A percentile compares a stretch with the other conserved stretches of the same genome.
Evolutionary conservation across 2,329 filamentous ascomycete species (phyloP).

Genomic region (Neofusicoccum sp.): DNA sequence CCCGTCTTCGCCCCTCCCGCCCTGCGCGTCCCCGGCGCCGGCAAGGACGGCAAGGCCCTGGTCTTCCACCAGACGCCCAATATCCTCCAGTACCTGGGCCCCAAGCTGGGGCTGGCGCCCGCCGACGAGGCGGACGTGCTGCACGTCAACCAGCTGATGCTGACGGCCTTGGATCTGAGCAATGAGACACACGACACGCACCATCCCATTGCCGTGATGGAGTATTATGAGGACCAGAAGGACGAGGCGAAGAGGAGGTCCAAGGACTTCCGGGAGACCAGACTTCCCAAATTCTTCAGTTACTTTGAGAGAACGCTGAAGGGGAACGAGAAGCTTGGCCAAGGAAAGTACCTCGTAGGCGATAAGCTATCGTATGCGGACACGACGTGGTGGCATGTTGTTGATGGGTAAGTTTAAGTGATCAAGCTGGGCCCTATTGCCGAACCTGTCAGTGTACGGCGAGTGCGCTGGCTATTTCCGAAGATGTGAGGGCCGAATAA

Average conservation of each 20-base stretch:
- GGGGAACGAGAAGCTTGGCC: constrained; percentile 55
- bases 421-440: too few relatives aligned
- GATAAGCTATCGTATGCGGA: constrained; percentile 68
- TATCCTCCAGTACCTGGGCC: constrained; percentile 69
- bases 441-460: too few relatives aligned
- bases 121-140: constrained; percentile 50
- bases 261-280: constrained; percentile 56
- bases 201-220: constrained; percentile 61
- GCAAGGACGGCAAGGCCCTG: constrained; percentile 54
- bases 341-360: constrained; percentile 65
- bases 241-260: constrained; percentile 60
- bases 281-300: constrained; percentile 69
- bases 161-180: constrained; percentile 71
- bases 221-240: constrained; percentile 76
- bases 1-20: constrained; percentile 67
- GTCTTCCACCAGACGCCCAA: constrained; percentile 68
- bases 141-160: constrained; percentile 60
- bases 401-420: constrained; percentile 41
- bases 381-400: constrained; percentile 68
- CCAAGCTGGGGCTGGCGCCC: constrained; percentile 38
- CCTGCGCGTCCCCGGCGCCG: constrained; percentile 52
- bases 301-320: constrained; percentile 68
- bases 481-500: neutral
- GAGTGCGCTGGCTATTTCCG: too few relatives aligned
- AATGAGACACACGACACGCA: constrained; percentile 75